These are phyloP conservation scores for Leptographium galeiforme DNA, from an alignment of 2,329 filamentous ascomycete genomes.

Conservation along the genomic window DNA sequence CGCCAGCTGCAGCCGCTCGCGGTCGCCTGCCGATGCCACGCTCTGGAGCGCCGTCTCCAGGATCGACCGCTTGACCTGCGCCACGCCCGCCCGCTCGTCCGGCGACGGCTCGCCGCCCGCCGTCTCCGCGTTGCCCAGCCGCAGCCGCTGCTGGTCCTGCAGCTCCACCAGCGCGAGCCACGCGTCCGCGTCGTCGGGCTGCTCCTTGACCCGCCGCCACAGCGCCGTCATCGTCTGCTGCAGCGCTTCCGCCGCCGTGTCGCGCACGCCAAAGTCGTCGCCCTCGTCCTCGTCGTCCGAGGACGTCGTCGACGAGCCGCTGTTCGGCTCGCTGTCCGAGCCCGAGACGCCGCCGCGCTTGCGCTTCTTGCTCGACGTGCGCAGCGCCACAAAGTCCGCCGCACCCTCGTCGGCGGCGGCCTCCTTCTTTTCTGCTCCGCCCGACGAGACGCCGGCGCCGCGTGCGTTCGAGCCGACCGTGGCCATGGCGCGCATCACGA, in stretches of 20 bases:
- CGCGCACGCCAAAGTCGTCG: slow-evolving; percentile 7
- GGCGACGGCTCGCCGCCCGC: slow-evolving; percentile 27
- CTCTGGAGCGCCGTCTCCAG: slow-evolving; percentile 63
- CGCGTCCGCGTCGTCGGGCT: slow-evolving; percentile 51
- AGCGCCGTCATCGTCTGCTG: slow-evolving; percentile 28
- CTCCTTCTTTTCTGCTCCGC: background rate
- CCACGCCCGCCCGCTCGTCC: slow-evolving; percentile 53
- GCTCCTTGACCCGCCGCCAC: slow-evolving; percentile 46
- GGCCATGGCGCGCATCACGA: slow-evolving; percentile 25
- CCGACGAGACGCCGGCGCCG: no score
- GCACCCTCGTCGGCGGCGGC: slow-evolving; percentile 1
- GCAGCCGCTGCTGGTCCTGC: slow-evolving; percentile 50
- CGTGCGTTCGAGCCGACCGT: no score
- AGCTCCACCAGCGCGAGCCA: slow-evolving; percentile 74
- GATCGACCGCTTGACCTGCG: slow-evolving; percentile 68
- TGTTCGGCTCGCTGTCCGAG: background rate
- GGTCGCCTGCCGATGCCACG: slow-evolving; percentile 29
- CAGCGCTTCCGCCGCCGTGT: background rate
- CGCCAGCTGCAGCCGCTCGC: slow-evolving; percentile 49
- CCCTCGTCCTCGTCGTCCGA: slow-evolving; percentile 24
- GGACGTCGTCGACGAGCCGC: slow-evolving; percentile 17
- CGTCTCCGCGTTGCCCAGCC: slow-evolving; percentile 19
- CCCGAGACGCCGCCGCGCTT: slow-evolving; percentile 16
- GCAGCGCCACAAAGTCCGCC: slow-evolving; percentile 37
- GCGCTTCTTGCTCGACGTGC: slow-evolving; percentile 24